Percentiles rank a stretch among this genome's conserved stretches.
Conservation (phyloP, 768 basidiomycete genomes). For the Leccinum incarnatum region DNA sequence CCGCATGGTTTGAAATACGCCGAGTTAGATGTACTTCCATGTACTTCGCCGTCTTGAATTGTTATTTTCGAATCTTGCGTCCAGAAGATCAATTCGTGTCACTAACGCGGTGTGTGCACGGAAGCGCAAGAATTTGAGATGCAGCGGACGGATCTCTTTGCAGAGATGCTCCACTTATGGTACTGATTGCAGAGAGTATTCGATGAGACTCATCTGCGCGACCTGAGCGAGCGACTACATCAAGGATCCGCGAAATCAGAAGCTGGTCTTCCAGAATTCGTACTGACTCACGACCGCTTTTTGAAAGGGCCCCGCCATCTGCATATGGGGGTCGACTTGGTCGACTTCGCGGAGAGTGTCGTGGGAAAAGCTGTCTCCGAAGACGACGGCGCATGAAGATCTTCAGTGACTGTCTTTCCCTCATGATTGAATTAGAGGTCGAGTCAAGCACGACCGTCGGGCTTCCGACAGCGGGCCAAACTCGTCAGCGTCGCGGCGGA, state of each 20-base stretch:
- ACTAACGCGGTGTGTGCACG: background rate
- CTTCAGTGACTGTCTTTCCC: background rate
- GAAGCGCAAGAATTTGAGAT: slow-evolving; percentile 5
- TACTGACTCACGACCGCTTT: background rate
- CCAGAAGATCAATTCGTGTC: slow-evolving; percentile 7
- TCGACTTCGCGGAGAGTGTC: slow-evolving; percentile 9
- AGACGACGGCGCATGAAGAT: slow-evolving; percentile 5
- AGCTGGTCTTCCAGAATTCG: background rate
- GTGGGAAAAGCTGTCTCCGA: slow-evolving; percentile 18
- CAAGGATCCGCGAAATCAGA: slow-evolving; percentile 4
- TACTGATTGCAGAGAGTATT: background rate
- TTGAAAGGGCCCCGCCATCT: background rate
- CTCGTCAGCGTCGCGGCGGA: slow-evolving; percentile 1
- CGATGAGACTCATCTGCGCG: background rate
- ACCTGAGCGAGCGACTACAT: background rate
- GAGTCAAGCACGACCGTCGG: background rate
- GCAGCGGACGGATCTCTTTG: slow-evolving; percentile 10
- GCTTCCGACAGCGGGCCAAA: slow-evolving; percentile 1
- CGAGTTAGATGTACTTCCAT: slow-evolving; percentile 1
- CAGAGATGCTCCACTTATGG: slow-evolving; percentile 5
- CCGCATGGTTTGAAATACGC: background rate
- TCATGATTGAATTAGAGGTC: slow-evolving; percentile 4
- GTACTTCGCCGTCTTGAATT: background rate
- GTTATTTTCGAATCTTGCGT: background rate
- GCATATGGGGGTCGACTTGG: background rate